Conservation (phyloP, 1,284 basidiomycete species). For the Sanghuangporus baumii region DNA sequence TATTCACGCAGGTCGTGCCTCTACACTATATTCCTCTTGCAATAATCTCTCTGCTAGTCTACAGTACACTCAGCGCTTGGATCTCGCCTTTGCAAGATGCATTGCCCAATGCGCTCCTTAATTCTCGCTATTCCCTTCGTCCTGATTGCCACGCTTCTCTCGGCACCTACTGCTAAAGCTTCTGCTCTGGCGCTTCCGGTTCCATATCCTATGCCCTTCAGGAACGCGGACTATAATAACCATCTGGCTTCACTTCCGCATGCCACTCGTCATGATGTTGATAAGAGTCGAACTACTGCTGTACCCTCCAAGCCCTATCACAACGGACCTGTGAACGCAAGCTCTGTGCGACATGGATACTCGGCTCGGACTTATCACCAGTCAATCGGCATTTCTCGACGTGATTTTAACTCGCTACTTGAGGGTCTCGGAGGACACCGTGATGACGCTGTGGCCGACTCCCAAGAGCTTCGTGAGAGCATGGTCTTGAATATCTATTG, state of each 20-base stretch:
- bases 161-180: background rate
- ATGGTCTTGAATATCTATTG: constrained; percentile 17
- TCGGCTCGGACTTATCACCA: background rate
- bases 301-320: background rate
- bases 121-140: constrained; percentile 3
- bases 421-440: background rate
- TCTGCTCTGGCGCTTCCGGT: constrained; percentile 11
- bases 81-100: constrained; percentile 3
- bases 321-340: background rate
- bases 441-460: constrained; percentile 14
- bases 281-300: background rate
- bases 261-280: constrained; percentile 9
- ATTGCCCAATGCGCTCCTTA: background rate
- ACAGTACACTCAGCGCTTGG: background rate
- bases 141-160: constrained; percentile 7
- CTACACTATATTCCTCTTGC: constrained; percentile 2
- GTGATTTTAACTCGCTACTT: background rate
- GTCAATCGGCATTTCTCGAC: background rate
- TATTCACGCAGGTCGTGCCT: constrained; percentile 13
- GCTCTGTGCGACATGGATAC: background rate
- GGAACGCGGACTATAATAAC: constrained; percentile 10
- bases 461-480: constrained; percentile 26
- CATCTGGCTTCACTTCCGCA: constrained; percentile 7
- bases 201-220: constrained; percentile 14
- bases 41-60: background rate